Conservation (phyloP, 176 grass and related monocot species). For the Musa beccarii region DNA sequence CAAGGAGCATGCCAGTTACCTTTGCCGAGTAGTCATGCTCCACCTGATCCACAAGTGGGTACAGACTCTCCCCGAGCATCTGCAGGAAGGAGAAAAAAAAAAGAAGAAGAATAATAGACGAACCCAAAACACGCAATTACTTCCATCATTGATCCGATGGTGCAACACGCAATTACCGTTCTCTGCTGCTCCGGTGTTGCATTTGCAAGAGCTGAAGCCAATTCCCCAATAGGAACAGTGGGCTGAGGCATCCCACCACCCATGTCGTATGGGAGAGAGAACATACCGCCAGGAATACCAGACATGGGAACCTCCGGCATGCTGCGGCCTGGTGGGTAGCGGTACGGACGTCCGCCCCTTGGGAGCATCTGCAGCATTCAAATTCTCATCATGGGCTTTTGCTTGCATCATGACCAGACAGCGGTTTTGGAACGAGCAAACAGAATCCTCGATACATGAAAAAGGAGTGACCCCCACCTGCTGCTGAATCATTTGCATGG, state of each 20-base stretch:
- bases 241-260: conserved; percentile 34
- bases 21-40: conserved; percentile 83
- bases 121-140: no score
- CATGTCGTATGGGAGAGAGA: conserved; percentile 54
- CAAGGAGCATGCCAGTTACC: conserved; percentile 92
- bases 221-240: conserved; percentile 33
- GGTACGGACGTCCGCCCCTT: conserved; percentile 53
- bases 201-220: conserved; percentile 68
- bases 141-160: no score
- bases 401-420: neutral
- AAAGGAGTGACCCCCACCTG: conserved; percentile 25
- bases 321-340: conserved; percentile 39
- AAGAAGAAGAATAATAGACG: no score
- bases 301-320: conserved; percentile 47
- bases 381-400: neutral
- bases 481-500: conserved; percentile 45
- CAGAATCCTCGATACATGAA: neutral
- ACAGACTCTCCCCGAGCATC: conserved; percentile 96
- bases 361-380: conserved; percentile 49
- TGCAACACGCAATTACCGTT: conserved; percentile 25
- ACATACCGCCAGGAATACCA: conserved; percentile 35
- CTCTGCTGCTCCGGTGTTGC: conserved; percentile 69
- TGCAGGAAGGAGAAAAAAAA: conserved; percentile 7
- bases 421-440: neutral
- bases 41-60: conserved; percentile 79